Evolutionary conservation across 192 early-diverging fungal genomes (phyloP).

Genomic region (Coemansia sp.): DNA sequence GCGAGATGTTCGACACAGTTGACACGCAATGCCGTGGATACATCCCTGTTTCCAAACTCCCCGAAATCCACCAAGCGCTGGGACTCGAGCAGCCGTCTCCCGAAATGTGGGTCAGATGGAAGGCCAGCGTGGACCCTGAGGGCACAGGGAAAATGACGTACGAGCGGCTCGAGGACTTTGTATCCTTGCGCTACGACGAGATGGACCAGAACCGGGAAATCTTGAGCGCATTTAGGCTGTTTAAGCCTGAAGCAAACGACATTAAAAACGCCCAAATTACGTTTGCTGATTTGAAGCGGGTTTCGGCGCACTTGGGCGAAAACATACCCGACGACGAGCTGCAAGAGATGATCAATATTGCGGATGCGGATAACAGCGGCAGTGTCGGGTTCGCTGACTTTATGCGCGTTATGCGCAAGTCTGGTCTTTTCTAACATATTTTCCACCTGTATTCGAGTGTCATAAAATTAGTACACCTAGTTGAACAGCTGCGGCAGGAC

Average conservation of each 20-base stretch:
- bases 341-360: conserved; percentile 67
- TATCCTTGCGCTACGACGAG: conserved; percentile 31
- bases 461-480: not conserved
- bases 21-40: conserved; percentile 32
- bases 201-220: conserved; percentile 69
- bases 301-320: conserved; percentile 66
- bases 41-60: conserved; percentile 23
- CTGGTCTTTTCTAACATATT: conserved; percentile 51
- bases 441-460: not conserved
- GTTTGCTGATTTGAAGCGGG: conserved; percentile 69
- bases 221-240: conserved; percentile 71
- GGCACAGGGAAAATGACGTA: conserved; percentile 31
- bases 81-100: conserved; percentile 9
- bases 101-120: conserved; percentile 18
- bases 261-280: conserved; percentile 61
- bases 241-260: conserved; percentile 71
- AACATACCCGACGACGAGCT: conserved; percentile 66
- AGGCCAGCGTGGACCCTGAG: conserved; percentile 32
- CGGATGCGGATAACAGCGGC: conserved; percentile 63
- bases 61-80: conserved; percentile 18
- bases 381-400: conserved; percentile 68
- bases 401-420: conserved; percentile 61
- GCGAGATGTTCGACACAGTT: conserved; percentile 38
- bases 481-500: conserved; percentile 62
- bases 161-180: conserved; percentile 30